Base-by-base conservation (phyloP, 1,139 yeast genomes). In the Sugiyamaella novakii region DNA sequence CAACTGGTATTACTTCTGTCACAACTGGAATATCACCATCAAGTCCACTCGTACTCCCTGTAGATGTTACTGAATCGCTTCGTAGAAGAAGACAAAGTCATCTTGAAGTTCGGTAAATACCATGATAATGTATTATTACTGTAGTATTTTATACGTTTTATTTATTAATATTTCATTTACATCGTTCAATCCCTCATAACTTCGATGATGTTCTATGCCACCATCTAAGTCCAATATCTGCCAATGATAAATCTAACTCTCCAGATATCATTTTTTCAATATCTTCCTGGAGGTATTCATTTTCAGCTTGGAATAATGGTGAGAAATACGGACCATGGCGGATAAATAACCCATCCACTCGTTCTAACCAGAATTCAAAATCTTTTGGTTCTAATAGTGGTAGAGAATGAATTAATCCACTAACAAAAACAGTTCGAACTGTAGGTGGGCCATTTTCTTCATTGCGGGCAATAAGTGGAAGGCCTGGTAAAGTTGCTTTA, bases 211-310 rank as follows among this genome's bases (percentile, higher is more conserved):
- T 34, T 25, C 28, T 42, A 44, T 78, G 81, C 85, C 86, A 85
- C 89, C 91, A 85, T 27, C 69, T 66, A 49, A 82, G 77, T 2
- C 84, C 92, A 33, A 81, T 58, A 47, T 79, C 82, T 3, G 84
- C 78, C 54, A 86, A 70, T 55, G 79, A 79, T 50, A 81, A 70
- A 55, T 83, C 86, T 54, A 81, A 70, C 6, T 67, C 72, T 53
- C 75, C 74, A 35, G 81, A 73, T 1, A 77, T 64, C 46, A 68
- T 60, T 14, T 68, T 67, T 71, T 77, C 73, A 39, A 77, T 49
- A 14, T 60, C 60, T 14, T 65, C 65, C 34, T 66, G 63, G 30
- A 77, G 57, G 30, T 54, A 66, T 2, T 59, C 53, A 11, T 62
- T 63, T 47, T 76, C 79, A 5, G 60, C 55, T 18, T 24, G 51